Conservation (phyloP, 2,329 filamentous ascomycete genomes). For the Calonectria crousiana region DNA sequence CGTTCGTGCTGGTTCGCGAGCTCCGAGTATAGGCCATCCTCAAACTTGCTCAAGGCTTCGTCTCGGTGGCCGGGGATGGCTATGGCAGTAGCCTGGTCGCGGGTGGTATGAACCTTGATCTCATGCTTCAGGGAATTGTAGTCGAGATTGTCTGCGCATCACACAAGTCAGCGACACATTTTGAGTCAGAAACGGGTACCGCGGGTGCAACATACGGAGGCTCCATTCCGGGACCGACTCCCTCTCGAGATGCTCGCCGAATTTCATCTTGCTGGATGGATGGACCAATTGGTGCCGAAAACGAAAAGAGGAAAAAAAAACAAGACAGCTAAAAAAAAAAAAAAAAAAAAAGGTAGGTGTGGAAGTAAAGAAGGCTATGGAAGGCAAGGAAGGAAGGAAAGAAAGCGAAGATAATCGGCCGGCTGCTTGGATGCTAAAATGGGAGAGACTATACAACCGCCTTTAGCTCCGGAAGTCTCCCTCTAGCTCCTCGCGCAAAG, state of each 20-base stretch:
- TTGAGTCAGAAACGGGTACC: background rate
- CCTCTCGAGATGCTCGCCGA: conserved; percentile 71
- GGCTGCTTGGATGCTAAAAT: conserved; percentile 4
- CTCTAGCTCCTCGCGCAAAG: conserved; percentile 21
- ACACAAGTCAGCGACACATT: conserved; percentile 8
- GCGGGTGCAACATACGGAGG: conserved; percentile 66
- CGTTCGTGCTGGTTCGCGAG: conserved; percentile 82
- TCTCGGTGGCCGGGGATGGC: conserved; percentile 80
- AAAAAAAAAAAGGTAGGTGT: too few relatives aligned
- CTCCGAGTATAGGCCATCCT: conserved; percentile 77
- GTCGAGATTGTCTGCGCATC: conserved; percentile 79
- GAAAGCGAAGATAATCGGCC: background rate
- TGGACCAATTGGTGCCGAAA: conserved; percentile 14
- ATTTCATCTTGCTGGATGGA: conserved; percentile 51
- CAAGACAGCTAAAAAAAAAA: background rate
- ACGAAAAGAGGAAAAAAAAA: background rate
- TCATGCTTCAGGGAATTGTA: conserved; percentile 89
- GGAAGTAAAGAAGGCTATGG: background rate
- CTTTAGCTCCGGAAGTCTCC: conserved; percentile 11
- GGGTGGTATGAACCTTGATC: conserved; percentile 84
- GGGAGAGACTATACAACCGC: background rate
- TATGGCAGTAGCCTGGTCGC: conserved; percentile 76
- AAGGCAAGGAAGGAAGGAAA: background rate
- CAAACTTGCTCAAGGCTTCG: conserved; percentile 70
- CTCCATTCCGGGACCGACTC: conserved; percentile 87